phyloP scores from a whole-genome alignment of 306 rosid species.

The Medicago truncatula region MtrunA17r5.0-ANR NC_053048.1:8197001-8197500 shows the following conservation, averaged over 20 bases:
- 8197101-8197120: constrained; percentile 90
- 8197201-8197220: constrained; percentile 96
- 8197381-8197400: constrained; percentile 90
- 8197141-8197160: constrained; percentile 89
- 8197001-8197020: constrained; percentile 95
- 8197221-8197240: constrained; percentile 98
- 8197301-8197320: constrained; percentile 93
- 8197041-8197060: constrained; percentile 91
- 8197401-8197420: constrained; percentile 94
- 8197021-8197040: constrained; percentile 98
- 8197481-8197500: constrained; percentile 87
- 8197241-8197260: constrained; percentile 94
- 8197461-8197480: constrained; percentile 82
- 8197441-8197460: constrained; percentile 94
- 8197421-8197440: constrained; percentile 97
- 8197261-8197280: constrained; percentile 76
- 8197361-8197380: constrained; percentile 85
- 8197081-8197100: constrained; percentile 95
- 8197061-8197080: constrained; percentile 91
- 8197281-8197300: constrained; percentile 82
- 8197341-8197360: constrained; percentile 96
- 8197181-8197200: constrained; percentile 96
- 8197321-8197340: constrained; percentile 95
- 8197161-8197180: constrained; percentile 92
- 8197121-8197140: constrained; percentile 98